Base-by-base conservation (phyloP, 768 basidiomycete genomes). In the Lactarius deliciosus region DNA sequence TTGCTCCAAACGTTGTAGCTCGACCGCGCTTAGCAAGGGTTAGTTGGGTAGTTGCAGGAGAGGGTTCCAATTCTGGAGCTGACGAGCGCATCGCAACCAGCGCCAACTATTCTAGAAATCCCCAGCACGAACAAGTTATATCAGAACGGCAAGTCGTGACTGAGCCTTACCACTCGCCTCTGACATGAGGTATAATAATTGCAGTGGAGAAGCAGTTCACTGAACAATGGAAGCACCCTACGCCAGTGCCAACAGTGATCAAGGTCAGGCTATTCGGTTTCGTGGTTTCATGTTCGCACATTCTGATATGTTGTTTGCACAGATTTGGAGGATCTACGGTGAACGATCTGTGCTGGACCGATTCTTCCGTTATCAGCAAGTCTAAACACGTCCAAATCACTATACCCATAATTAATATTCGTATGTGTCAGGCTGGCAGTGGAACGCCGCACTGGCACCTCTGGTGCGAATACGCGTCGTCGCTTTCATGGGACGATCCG, bases 401-500 rank as follows among this genome's bases (percentile, higher is more conserved):
- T 1, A 18, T 22, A 54, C 36, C 0, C 36, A 57, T 16, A 11
- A 13, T 25, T 45, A 36, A 57, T 30, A 41, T 45, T 32, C 45
- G 36, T 5, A 28, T 47, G n/a, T 7, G 10, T 30, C 47, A 72
- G 72, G 22, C 69, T 70, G 25, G 59, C 59, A 18, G 57, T 71
- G 18, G 71, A 69, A 54, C 72, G 69, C 22, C 64, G 57, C 34
- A 66, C 41, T 8, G 40, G 50, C 15, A 1, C 36, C 4, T 1
- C 6, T 0, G 58, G 58, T 30, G 74, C 69, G 20, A 75, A 75
- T 34, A 69, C 70, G n/a, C 47, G 64, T 30, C 71, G 73, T 32
- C 71, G 74, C 32, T 75, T 73, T 68, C 74, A 75, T 61, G 74
- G 74, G 3, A 75, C 74, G 10, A 38, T 66, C 5, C 67, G 74